Conservation (phyloP, 2,329 filamentous ascomycete genomes). For the Alternaria conjuncta region DNA sequence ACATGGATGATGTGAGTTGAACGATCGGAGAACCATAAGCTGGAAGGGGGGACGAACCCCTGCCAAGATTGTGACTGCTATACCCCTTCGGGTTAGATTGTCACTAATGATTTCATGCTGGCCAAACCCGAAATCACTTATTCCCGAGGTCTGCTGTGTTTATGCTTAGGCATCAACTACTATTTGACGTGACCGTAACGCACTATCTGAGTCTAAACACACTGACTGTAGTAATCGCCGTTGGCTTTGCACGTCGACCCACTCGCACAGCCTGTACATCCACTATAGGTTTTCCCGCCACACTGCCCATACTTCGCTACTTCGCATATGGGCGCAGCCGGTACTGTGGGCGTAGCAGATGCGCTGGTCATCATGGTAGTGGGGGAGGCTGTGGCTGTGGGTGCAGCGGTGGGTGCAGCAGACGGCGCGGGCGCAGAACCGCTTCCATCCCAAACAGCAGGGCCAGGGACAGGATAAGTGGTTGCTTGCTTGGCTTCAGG, state of each 20-base stretch:
- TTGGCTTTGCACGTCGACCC: constrained; percentile 28
- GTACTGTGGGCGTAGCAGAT: constrained; percentile 10
- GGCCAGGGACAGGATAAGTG: constrained; percentile 35
- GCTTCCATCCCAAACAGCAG: constrained; percentile 32
- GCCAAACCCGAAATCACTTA: background rate
- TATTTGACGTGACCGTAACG: background rate
- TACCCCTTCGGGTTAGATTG: background rate
- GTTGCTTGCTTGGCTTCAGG: constrained; percentile 34
- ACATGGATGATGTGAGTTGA: background rate
- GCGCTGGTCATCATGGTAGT: constrained; percentile 28
- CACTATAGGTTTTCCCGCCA: background rate
- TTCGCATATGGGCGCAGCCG: constrained; percentile 17
- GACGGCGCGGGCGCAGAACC: constrained; percentile 14
- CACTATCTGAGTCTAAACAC: constrained; percentile 1
- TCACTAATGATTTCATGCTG: background rate
- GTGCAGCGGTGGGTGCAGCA: constrained; percentile 1
- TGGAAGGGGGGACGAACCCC: background rate
- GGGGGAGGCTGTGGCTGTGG: constrained; percentile 3
- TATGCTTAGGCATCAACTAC: background rate
- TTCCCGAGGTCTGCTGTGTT: background rate
- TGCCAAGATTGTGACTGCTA: background rate
- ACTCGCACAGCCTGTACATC: constrained; percentile 30
- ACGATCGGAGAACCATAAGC: background rate
- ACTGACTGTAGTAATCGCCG: constrained; percentile 39
- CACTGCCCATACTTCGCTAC: constrained; percentile 21